Base-by-base conservation (phyloP, 2,329 filamentous ascomycete species). In the Lasiodiplodia sp. region DNA sequence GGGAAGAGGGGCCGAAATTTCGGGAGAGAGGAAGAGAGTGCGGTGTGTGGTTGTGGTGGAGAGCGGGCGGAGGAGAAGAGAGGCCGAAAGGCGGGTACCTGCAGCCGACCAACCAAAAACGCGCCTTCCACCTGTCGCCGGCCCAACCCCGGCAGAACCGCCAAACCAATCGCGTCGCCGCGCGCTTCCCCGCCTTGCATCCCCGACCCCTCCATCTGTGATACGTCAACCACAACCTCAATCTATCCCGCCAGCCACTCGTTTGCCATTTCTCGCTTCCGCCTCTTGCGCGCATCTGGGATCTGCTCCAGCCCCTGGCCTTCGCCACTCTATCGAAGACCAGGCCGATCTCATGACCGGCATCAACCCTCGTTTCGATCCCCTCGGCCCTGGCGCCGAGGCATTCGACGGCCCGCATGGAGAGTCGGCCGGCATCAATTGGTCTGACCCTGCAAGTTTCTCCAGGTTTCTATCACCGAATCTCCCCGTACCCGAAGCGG, bases 401-500 rank as follows among this genome's bases (percentile, higher is more conserved):
- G 28, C 23, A 7, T 38, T n/a, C 7, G 63, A 55, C 23, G 63
- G 18, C 14, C 4, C 11, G 6, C 37, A 16, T n/a, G 63, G 16
- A 2, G 49, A n/a, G 18, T 38, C 56, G 16, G 8, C 11, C 37
- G 25, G 51, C 31, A 38, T 62, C 28, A 21, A 56, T 16, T 47
- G 40, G 28, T 62, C 34, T n/a, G 56, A 67, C 28, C 66, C 66
- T 3, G 16, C 31, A 3, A 53, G 40, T 34, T 38, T 51, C 28
- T 47, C 60, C 55, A 56, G 52, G 47, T 34, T 31, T 0, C 25
- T 67, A 11, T 25, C 53, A 6, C 18, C 40, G 3, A 21, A 38
- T 6, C 12, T 62, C 7, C 66, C 66, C 2, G 8, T 62, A 14
- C 66, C 66, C 6, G 75, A 21, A 71, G 28, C 63, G 3, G 2